Evolutionary conservation across 257 asterid genomes (phyloP).

Genomic region (Jacaranda mimosifolia): DNA sequence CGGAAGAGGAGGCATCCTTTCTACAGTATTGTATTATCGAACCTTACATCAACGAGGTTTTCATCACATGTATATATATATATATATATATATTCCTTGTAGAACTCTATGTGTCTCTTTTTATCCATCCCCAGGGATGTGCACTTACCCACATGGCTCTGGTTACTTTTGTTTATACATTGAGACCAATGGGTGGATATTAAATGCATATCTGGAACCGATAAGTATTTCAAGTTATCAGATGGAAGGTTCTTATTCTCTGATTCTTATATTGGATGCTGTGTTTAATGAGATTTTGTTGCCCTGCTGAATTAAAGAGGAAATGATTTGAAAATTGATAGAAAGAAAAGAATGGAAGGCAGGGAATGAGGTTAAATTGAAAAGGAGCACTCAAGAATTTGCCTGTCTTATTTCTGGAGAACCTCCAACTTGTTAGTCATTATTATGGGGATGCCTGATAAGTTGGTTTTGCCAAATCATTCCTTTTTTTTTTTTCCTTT

Average conservation of each 20-base stretch:
- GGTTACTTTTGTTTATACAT: slow-evolving; percentile 2
- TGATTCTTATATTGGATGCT: background rate
- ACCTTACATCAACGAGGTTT: slow-evolving; percentile 82
- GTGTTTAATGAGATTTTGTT: background rate
- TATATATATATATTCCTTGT: slow-evolving; percentile 4
- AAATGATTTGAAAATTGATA: background rate
- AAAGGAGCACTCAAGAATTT: background rate
- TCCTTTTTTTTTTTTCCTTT: background rate
- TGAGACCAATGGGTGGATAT: background rate
- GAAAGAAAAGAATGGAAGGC: background rate
- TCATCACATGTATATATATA: background rate
- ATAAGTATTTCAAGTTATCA: background rate
- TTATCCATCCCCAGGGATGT: background rate
- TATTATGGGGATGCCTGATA: slow-evolving; percentile 5
- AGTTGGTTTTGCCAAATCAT: slow-evolving; percentile 6
- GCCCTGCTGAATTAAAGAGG: slow-evolving; percentile 1
- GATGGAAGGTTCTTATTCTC: background rate
- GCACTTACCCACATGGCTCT: slow-evolving; percentile 1
- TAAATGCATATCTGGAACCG: slow-evolving; percentile 1
- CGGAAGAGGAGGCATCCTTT: slow-evolving; percentile 81
- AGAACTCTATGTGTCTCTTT: slow-evolving; percentile 3
- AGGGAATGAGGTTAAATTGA: background rate
- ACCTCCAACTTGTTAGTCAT: background rate
- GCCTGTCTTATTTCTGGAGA: slow-evolving; percentile 2
- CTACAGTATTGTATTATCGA: slow-evolving; percentile 85